Evolutionary conservation across 2,329 filamentous ascomycete genomes (phyloP).

Genomic region (Neoarthrinium moseri): DNA sequence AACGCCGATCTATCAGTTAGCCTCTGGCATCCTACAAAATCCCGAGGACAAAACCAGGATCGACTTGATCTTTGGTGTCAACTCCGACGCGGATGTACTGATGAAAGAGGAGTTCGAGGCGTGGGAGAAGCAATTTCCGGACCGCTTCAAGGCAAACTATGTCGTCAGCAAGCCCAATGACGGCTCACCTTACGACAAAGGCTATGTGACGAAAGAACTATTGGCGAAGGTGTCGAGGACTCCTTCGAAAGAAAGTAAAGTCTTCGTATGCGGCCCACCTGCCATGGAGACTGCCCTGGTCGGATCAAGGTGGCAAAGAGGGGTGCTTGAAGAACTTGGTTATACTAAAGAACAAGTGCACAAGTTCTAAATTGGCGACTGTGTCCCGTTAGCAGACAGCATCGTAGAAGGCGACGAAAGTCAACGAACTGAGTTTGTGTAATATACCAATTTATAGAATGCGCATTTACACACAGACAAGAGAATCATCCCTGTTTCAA

Average conservation of each 20-base stretch:
- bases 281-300: conserved; percentile 61
- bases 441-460: too few species aligned
- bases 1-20: conserved; percentile 67
- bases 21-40: conserved; percentile 60
- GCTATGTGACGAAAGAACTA: conserved; percentile 57
- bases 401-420: too few species aligned
- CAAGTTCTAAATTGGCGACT: conserved; percentile 49
- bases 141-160: conserved; percentile 56
- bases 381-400: too few species aligned
- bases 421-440: too few species aligned
- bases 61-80: conserved; percentile 65
- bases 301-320: conserved; percentile 40
- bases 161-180: conserved; percentile 49
- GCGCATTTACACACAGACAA: too few species aligned
- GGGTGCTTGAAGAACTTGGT: conserved; percentile 56
- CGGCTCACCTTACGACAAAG: conserved; percentile 44
- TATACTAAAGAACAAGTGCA: conserved; percentile 57
- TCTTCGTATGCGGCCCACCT: conserved; percentile 69
- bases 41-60: conserved; percentile 61
- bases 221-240: conserved; percentile 45
- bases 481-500: too few species aligned
- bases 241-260: conserved; percentile 45
- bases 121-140: conserved; percentile 48
- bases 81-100: conserved; percentile 61
- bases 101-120: conserved; percentile 54